Percentiles rank a stretch among this genome's conserved stretches.
Conservation (phyloP, 2,329 filamentous ascomycete species). For the Mycosphaerella arachidis region DNA sequence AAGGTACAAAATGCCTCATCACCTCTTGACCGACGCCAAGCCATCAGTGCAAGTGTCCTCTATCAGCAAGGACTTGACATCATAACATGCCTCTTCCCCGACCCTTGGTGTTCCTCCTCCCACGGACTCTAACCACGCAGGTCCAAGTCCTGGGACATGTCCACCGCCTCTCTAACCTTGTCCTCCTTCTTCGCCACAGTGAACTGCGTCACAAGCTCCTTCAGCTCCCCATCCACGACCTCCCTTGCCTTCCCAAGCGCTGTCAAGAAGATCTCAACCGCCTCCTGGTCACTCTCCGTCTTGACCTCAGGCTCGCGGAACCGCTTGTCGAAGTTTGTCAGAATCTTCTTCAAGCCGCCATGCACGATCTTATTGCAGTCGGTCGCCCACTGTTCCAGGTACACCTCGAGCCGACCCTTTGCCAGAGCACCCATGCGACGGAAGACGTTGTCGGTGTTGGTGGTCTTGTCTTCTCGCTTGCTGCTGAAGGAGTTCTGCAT, state of each 20-base stretch:
- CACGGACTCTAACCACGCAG: background rate
- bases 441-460: slow-evolving; percentile 1
- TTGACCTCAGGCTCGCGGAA: background rate
- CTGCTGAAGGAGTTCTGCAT: background rate
- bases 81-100: no score
- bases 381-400: slow-evolving; percentile 1
- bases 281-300: background rate
- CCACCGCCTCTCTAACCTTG: background rate
- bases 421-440: background rate
- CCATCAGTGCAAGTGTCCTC: background rate
- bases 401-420: background rate
- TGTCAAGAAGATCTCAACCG: background rate
- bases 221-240: background rate
- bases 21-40: background rate
- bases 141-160: background rate
- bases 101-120: no score
- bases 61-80: background rate
- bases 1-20: background rate
- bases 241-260: background rate
- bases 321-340: background rate
- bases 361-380: background rate
- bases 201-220: background rate
- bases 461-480: background rate
- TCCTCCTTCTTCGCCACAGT: background rate
- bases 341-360: background rate